phyloP scores from a whole-genome alignment of 2,329 filamentous ascomycete species.

The Neonectria faginata region DNA sequence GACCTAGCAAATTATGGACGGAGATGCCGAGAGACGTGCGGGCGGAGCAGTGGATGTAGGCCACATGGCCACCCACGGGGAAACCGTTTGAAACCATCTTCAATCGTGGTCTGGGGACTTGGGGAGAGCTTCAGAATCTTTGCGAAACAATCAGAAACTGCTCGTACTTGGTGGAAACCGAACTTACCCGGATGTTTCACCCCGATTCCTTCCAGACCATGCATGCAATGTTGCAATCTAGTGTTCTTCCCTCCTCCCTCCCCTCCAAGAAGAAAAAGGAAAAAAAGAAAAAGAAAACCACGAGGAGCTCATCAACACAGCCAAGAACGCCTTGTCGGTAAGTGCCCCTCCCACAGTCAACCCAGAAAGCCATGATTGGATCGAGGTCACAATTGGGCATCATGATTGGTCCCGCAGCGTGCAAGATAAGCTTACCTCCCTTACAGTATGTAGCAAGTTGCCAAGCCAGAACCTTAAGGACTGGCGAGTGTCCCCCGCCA shows the following conservation, averaged over 20 bases:
- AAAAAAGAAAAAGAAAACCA: conserved; percentile 11
- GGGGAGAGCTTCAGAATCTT: background rate
- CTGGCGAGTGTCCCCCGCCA: conserved; percentile 33
- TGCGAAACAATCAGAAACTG: background rate
- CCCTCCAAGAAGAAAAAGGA: background rate
- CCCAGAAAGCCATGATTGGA: conserved; percentile 25
- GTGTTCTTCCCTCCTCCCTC: background rate
- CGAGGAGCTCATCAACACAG: conserved; percentile 19
- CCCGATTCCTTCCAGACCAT: background rate
- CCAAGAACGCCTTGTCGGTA: conserved; percentile 27
- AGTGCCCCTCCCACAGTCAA: conserved; percentile 8
- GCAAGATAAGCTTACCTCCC: conserved; percentile 40
- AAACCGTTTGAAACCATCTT: background rate
- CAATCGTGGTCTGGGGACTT: background rate
- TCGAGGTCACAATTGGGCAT: conserved; percentile 24
- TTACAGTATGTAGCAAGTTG: conserved; percentile 21
- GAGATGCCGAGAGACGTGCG: conserved; percentile 7
- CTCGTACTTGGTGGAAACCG: background rate
- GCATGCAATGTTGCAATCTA: background rate
- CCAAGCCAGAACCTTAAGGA: conserved; percentile 40
- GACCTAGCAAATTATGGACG: background rate
- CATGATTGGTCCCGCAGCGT: conserved; percentile 15
- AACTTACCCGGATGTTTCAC: background rate
- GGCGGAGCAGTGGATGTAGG: conserved; percentile 3
- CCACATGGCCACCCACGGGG: background rate